Conservation (phyloP, 2,329 filamentous ascomycete genomes). For the Thelonectria olida region DNA sequence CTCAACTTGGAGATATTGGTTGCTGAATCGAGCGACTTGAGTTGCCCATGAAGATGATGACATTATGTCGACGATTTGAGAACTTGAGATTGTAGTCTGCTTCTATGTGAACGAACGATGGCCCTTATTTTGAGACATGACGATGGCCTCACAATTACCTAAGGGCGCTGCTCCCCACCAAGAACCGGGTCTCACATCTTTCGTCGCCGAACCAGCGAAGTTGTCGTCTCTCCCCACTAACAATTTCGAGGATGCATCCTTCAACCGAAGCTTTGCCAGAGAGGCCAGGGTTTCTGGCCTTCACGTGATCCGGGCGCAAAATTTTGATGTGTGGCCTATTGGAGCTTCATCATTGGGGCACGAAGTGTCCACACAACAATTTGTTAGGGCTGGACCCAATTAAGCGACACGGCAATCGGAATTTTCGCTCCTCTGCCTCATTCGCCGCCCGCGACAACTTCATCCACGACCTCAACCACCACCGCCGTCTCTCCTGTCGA, state of each 20-base stretch:
- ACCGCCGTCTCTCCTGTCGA: slow-evolving; percentile 42
- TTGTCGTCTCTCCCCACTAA: not conserved
- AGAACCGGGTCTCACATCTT: slow-evolving; percentile 30
- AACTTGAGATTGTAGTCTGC: not conserved
- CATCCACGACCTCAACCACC: slow-evolving; percentile 44
- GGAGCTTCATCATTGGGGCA: slow-evolving; percentile 33
- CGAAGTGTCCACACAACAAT: slow-evolving; percentile 22
- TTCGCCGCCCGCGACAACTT: slow-evolving; percentile 43
- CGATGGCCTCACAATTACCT: slow-evolving; percentile 23
- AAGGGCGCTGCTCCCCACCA: slow-evolving; percentile 29
- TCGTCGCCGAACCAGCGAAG: slow-evolving; percentile 18
- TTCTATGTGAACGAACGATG: not conserved
- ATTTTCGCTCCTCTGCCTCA: slow-evolving; percentile 46
- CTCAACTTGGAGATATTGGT: slow-evolving; percentile 84
- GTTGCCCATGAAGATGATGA: slow-evolving; percentile 21
- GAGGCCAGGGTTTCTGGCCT: not conserved
- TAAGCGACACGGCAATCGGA: slow-evolving; percentile 51
- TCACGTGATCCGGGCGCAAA: slow-evolving; percentile 29
- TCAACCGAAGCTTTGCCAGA: slow-evolving; percentile 29
- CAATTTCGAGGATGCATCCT: slow-evolving; percentile 12
- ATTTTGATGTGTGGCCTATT: slow-evolving; percentile 17
- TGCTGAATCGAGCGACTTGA: slow-evolving; percentile 64
- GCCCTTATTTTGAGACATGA: slow-evolving; percentile 12
- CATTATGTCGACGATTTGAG: slow-evolving; percentile 18
- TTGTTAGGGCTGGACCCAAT: slow-evolving; percentile 58